Base-by-base conservation (phyloP, 768 basidiomycete species). In the Crepidotus variabilis region DNA sequence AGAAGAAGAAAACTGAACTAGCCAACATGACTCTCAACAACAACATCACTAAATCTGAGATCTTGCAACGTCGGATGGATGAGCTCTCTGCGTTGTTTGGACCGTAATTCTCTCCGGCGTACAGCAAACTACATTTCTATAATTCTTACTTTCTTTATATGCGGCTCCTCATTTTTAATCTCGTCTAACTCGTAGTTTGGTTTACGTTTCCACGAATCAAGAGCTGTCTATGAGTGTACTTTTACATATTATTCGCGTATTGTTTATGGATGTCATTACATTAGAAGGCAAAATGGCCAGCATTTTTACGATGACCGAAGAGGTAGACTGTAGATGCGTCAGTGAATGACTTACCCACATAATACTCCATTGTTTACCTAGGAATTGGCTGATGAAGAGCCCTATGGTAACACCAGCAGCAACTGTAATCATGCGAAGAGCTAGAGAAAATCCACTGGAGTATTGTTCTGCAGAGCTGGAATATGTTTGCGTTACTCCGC, bases 1-100 rank as follows among this genome's bases (percentile, higher is more conserved):
- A 99, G 74, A 82, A 80, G 71, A 93, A 94, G 79, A 99, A 99
- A 76, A 92, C 90, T 14, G 92, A 88, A 61, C 75, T 99, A 56
- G 96, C 96, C 45, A 93, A 97, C 64, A 86, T 97, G 84, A 95
- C 96, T 3, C 79, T 97, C 46, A 92, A 90, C 39, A 85, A 91
- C 61, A 88, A 82, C 65, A 82, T 91, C 70, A 93, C 84, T 74
- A 95, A 96, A 69, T 83, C 88, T 39, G 95, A 98, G 66, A 74
- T 98, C 62, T 73, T 91, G 70, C 85, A 88, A 58, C 86, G 92
- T 57, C 87, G 95, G 58, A 78, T 94, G 81, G 92, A 95, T 63
- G 94, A 97, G 65, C 79, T 96, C 57, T 80, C 82, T 55, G 83
- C 90, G 68, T 74, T 93, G 54, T 92, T 93, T 67, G 79, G 82